These are phyloP conservation scores for Lactarius evosmus DNA, from an alignment of 768 basidiomycete species.

Conservation along the genomic window DNA sequence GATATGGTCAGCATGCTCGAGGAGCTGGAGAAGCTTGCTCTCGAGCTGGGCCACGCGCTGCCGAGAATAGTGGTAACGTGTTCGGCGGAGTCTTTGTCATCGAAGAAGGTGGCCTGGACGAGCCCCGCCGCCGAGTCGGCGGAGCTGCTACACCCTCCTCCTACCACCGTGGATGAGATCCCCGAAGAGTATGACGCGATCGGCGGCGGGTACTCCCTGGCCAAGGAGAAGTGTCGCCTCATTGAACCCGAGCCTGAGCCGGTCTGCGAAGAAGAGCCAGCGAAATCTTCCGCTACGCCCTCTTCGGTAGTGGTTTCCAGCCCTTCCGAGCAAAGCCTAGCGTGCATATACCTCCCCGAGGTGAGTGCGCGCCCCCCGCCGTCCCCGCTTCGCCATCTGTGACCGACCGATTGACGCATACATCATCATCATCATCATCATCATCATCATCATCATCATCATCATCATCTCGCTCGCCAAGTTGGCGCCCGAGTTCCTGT, in stretches of 20 bases:
- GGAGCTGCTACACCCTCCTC: constrained; percentile 14
- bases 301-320: not conserved
- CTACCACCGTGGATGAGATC: not conserved
- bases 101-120: not conserved
- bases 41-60: constrained; percentile 21
- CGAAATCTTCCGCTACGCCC: not conserved
- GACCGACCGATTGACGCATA: not conserved
- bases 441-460: too few species aligned
- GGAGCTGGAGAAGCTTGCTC: constrained; percentile 25
- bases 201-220: not conserved
- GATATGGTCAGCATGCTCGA: constrained; percentile 27
- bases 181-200: not conserved
- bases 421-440: too few species aligned
- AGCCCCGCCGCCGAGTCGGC: not conserved
- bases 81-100: constrained; percentile 20
- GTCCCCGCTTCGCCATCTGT: not conserved
- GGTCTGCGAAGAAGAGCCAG: not conserved
- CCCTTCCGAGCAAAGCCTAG: constrained; percentile 20
- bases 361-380: not conserved
- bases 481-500: constrained; percentile 25
- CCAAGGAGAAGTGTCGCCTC: constrained; percentile 12
- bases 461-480: not conserved
- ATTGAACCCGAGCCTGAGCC: not conserved
- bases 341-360: constrained; percentile 25
- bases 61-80: constrained; percentile 26